Base-by-base conservation (phyloP, 2,329 filamentous ascomycete species). In the Stromatinia cepivora region DNA sequence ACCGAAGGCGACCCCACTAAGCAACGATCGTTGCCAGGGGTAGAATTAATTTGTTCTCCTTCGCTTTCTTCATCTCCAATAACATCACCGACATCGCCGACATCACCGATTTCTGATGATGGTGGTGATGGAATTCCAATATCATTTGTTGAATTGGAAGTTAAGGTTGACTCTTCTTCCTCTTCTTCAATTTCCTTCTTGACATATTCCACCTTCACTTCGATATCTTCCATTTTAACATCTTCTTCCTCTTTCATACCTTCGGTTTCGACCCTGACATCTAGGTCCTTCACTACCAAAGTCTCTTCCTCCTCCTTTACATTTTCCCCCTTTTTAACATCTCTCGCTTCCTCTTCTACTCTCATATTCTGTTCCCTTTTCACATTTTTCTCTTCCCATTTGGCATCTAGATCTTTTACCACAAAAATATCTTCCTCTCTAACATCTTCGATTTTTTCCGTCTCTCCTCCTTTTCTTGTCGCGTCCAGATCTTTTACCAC, bases 21-120 rank as follows among this genome's bases (percentile, higher is more conserved):
- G 66, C 66, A 68, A 68, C 66, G 46, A 68, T 68, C 66, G 57
- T 68, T 68, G 57, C 66, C 66, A 54, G 66, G 66, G 66, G 61
- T 64, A 10, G 39, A 39, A 52, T 64, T 64, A n/a, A 36, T 45
- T 59, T 59, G 36, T 52, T 39, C 22, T 20, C 15, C 22, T 25
- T 52, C 34, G 34, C n/a, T 52, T 39, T 63, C 46, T 63, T 63
- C 61, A 42, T 42, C 39, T 42, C 39, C 39, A 42, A 42, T 17
- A 63, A 63, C 34, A 52, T n/a, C n/a, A n/a, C n/a, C n/a, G n/a
- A n/a, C n/a, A n/a, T n/a, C n/a, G n/a, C n/a, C n/a, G n/a, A 25
- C 9, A 34, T 42, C 45, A 42, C 59, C 66, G 39, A 36, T 42
- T 54, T 68, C 66, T 36, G 66, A 68, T 46, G 57, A 28, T 63